Evolutionary conservation across 2,329 filamentous ascomycete genomes (phyloP), one percentile per base, ranked within the genome.

Genomic region (Pseudocercospora musae): DNA sequence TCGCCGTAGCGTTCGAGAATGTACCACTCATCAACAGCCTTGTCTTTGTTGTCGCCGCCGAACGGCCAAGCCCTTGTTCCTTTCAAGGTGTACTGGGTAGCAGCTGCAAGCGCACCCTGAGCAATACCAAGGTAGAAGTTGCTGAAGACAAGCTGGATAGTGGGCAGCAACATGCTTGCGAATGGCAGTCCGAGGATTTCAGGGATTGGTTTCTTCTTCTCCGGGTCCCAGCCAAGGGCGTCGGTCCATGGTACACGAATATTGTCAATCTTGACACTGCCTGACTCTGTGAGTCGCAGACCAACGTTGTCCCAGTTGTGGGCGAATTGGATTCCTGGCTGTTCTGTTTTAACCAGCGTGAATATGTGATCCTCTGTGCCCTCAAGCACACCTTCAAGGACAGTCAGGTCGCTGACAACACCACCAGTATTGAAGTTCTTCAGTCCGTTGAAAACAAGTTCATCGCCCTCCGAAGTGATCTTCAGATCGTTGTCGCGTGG

Each of bases 401-500:
- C 85, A 0, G 86, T 88, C 20, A 89, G 74, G 62, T 89, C 87
- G 0, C 85, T 88, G 1, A 89, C 79, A 0, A 88, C 86, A 25
- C 86, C 87, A 0, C 87, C 87, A 0, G 87, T 89, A 70, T 87
- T 89, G 78, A 89, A 89, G 74, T 84, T 79, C 73, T 89, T 89
- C 73, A 79, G 81, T 1, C 87, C 86, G 62, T 84, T 83, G 73
- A 87, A 89, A 1, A 86, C 71, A 13, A 89, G 72, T 2, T 81
- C 75, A 3, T 85, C 82, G 1, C 82, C 84, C 0, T 85, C 78
- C 1, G 78, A 73, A 0, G 78, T 84, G 63, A 87, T 85, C 29
- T 79, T 82, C 8, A 88, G 74, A 67, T 89, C 86, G 42, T 77
- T 84, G 70, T 89, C 86, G 3, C 87, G 82, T 0, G 86, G 86